Evolutionary conservation across 768 basidiomycete species (phyloP), one percentile per base, ranked within the genome.

Genomic region (Lactifluus hygrophoroides): DNA sequence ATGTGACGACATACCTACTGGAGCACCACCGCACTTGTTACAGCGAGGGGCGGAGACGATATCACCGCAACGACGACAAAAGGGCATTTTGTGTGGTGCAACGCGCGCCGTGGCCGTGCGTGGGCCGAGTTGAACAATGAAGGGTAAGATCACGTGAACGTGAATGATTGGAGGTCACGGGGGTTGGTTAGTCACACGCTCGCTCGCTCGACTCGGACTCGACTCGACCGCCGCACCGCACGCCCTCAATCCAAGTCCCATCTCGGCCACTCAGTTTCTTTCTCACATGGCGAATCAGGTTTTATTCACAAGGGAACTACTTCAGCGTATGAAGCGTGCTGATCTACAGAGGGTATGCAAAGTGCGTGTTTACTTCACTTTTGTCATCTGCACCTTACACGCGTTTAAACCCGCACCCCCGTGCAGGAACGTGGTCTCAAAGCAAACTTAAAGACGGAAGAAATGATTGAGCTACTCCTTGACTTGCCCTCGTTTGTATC

Each of bases 61-160:
- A 62, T 91, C 86, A 57, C 90, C 90, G 67, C 90, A 93, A 68
- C 88, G 77, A 58, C 87, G 80, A 74, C 90, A 93, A 67, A 92
- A 92, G 23, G 86, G 86, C 90, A 92, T 92, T 1, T 32, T 25
- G 21, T n/a, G n/a, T n/a, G n/a, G n/a, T n/a, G n/a, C n/a, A n/a
- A n/a, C n/a, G n/a, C n/a, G n/a, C n/a, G n/a, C n/a, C n/a, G n/a
- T n/a, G n/a, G n/a, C n/a, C n/a, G n/a, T n/a, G n/a, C n/a, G n/a
- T n/a, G n/a, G n/a, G n/a, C n/a, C n/a, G n/a, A n/a, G 42, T 57
- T 62, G 58, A 54, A 57, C 54, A 60, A n/a, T 19, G 40, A 35
- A n/a, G 9, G 14, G 50, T 16, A 5, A n/a, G 5, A 25, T 59
- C 59, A 60, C 59, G 59, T 60, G 59, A 59, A 21, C 1, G 2